Evolutionary conservation across 352 stramenopile species (phyloP), one percentile per base, ranked within the genome.

Genomic region (Phytophthora megakarya): DNA sequence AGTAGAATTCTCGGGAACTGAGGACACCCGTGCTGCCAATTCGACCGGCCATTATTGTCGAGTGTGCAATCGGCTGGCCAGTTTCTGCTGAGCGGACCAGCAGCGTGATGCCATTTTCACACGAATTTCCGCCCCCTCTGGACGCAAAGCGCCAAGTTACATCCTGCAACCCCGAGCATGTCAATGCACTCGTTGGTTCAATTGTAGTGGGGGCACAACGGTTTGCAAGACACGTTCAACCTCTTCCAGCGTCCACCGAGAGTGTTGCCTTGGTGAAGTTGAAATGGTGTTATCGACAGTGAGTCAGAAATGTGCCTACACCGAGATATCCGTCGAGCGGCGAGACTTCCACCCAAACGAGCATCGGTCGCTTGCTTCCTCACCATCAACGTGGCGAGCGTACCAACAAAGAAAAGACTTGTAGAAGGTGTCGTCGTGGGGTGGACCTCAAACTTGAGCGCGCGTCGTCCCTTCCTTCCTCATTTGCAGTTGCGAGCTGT

Each of bases 401-500:
- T 35, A 26, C 46, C 43, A 49, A 69, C 66, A 74, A 63, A 70
- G 56, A 74, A 70, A 28, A 70, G 48, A 43, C 61, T 44, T 23
- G 32, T 23, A 37, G 40, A 61, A 53, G 57, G 37, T 28, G 53
- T 32, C 54, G 44, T 60, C 50, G 38, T 57, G 44, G 67, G 55
- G 55, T 37, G 67, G 67, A 72, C 62, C 62, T 72, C 57, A 54
- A 69, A 55, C 49, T 32, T 59, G 39, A 56, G 47, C 26, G 49
- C 37, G 52, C 40, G 48, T 52, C 46, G 67, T 33, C 61, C 35
- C 42, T 55, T 72, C 44, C 65, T 67, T 57, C 55, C 51, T 67
- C 66, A 68, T 75, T 75, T 75, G 55, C 56, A 75, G 51, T 75
- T 75, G 62, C 57, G 51, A 72, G 40, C 57, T 56, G 51, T 65